These are phyloP conservation scores for Nephelium lappaceum DNA, from an alignment of 345 rosid genomes.

Conservation along the genomic window DNA sequence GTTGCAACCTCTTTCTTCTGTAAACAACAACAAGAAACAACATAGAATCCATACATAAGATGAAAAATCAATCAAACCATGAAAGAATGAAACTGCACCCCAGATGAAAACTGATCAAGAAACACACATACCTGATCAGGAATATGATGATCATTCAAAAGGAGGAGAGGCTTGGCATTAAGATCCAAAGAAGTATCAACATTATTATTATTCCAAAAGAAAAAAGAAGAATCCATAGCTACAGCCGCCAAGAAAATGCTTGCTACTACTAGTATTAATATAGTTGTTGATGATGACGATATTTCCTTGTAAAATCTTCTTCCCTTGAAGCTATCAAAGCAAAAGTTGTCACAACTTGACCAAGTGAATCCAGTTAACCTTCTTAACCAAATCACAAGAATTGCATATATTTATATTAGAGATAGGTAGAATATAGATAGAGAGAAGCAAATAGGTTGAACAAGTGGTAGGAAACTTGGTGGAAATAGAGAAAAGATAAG, in stretches of 20 bases:
- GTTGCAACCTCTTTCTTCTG: slow-evolving; percentile 33
- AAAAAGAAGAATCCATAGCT: slow-evolving; percentile 42
- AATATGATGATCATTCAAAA: slow-evolving; percentile 33
- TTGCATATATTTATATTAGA: not conserved
- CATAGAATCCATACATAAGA: not conserved
- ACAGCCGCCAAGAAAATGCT: not conserved
- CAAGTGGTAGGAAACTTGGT: slow-evolving; percentile 34
- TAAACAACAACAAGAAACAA: slow-evolving; percentile 1
- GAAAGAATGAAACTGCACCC: not conserved
- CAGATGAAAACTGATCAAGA: not conserved
- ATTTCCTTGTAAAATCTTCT: not conserved
- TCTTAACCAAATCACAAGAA: not conserved
- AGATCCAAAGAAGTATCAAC: slow-evolving; percentile 65
- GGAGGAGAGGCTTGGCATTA: slow-evolving; percentile 38
- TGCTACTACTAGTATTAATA: no score
- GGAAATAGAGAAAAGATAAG: slow-evolving; percentile 34
- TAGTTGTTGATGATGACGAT: not conserved
- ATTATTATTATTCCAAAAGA: slow-evolving; percentile 33
- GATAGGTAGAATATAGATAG: not conserved
- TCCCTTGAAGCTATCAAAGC: not conserved
- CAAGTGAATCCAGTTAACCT: not conserved
- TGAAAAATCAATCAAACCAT: not conserved
- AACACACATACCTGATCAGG: slow-evolving; percentile 32
- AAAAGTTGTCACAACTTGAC: slow-evolving; percentile 20
- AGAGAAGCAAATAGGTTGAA: not conserved